Evolutionary conservation across 2,329 filamentous ascomycete genomes (phyloP).

Genomic region (Diaporthe destruens): DNA sequence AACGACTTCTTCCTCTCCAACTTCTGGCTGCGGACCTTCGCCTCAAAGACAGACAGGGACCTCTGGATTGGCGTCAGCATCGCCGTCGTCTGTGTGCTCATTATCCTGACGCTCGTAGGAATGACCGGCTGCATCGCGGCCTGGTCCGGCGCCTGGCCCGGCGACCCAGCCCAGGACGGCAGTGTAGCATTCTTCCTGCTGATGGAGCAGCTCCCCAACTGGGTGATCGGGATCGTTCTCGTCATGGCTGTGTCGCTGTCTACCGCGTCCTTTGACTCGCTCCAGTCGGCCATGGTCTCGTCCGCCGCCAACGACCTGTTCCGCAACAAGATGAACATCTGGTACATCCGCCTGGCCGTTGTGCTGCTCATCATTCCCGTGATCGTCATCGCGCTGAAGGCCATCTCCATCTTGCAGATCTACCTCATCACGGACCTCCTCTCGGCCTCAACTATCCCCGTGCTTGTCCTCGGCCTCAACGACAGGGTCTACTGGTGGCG

Average conservation of each 20-base stretch:
- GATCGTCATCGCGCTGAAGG: constrained; percentile 79
- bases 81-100: constrained; percentile 73
- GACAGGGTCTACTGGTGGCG: constrained; percentile 79
- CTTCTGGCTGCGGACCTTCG: constrained; percentile 88
- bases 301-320: constrained; percentile 87
- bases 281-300: constrained; percentile 88
- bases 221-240: constrained; percentile 86
- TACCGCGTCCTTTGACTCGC: constrained; percentile 82
- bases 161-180: constrained; percentile 70
- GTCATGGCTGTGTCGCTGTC: constrained; percentile 84
- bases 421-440: constrained; percentile 86
- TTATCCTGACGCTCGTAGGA: constrained; percentile 80
- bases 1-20: constrained; percentile 90
- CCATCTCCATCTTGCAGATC: constrained; percentile 82
- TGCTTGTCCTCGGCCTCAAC: constrained; percentile 78
- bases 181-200: constrained; percentile 82
- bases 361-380: constrained; percentile 80
- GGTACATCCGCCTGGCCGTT: constrained; percentile 77
- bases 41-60: constrained; percentile 82
- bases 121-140: constrained; percentile 79
- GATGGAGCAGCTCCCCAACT: constrained; percentile 77
- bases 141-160: constrained; percentile 80
- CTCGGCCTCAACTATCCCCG: constrained; percentile 80
- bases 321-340: constrained; percentile 82
- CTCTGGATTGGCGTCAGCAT: constrained; percentile 80